Evolutionary conservation across 2,329 filamentous ascomycete species (phyloP), one percentile per base, ranked within the genome.

Genomic region (Ambrosiella xylebori): DNA sequence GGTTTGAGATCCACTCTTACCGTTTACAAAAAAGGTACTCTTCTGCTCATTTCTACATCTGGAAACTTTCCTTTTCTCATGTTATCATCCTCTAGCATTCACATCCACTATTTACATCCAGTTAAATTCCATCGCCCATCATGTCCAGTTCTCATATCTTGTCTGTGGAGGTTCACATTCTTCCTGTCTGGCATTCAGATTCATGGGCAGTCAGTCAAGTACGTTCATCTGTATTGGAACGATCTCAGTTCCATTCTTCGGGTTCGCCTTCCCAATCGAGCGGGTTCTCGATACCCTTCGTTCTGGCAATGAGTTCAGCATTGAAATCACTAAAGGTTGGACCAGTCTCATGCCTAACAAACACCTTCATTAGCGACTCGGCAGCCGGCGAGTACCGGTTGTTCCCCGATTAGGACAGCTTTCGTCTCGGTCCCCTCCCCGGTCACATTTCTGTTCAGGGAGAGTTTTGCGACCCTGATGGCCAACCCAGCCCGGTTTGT

Each of bases 171-270:
- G 47, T 35, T 9, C 8, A 51, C 27, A 51, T 27, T 36, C 19
- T 51, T 11, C 17, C 37, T 51, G 12, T 35, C 47, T 51, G 19
- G 19, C 47, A 51, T 51, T 36, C 47, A 51, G n/a, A 19, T n/a
- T 36, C 19, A 51, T 11, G 19, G 27, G 12, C 4, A 55, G 17
- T 37, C 41, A 3, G 39, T 61, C 38, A 47, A 82, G 61, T 90
- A 83, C 64, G 69, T 94, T 15, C 82, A 86, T 61, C 71, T 91
- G 11, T 84, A 85, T 67, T 94, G 85, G 81, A 72, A 85, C 27
- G 88, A 94, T 68, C 84, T 86, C 67, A 88, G 86, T n/a, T 80
- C 80, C 1, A 84, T 78, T 1, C 67, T 81, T 0, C 77, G 85
- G 13, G 76, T 80, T 62, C 78, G 86, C 2, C 61, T 69, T 93